A percentile compares a stretch with the other conserved stretches of the same genome.
Conservation (phyloP, 257 asterid species). For the Mentha longifolia region DNA sequence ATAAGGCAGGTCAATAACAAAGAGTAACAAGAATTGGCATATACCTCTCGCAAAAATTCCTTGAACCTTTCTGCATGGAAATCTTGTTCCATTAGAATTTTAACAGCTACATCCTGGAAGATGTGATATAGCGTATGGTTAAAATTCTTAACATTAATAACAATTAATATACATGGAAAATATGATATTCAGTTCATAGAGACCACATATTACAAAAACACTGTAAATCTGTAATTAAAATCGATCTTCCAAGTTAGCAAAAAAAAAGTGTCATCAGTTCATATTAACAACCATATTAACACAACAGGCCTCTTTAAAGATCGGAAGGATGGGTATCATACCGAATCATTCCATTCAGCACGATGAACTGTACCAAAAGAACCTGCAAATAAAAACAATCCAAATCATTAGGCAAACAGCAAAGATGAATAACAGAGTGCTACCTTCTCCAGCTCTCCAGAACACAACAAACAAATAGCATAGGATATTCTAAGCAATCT, state of each 20-base stretch:
- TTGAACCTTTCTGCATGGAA: conserved; percentile 64
- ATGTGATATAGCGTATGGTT: conserved; percentile 30
- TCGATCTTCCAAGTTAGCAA: conserved; percentile 5
- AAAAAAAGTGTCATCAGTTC: conserved; percentile 23
- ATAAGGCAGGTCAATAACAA: background rate
- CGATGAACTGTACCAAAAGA: conserved; percentile 93
- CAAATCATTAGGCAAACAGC: conserved; percentile 33
- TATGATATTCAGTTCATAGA: conserved; percentile 19
- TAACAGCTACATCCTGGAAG: conserved; percentile 93
- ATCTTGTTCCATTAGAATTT: conserved; percentile 92
- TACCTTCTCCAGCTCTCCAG: background rate
- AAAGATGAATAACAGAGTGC: conserved; percentile 12
- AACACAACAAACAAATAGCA: conserved; percentile 14
- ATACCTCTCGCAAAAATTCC: conserved; percentile 85
- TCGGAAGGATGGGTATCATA: conserved; percentile 49
- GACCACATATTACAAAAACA: conserved; percentile 9
- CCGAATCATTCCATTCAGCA: conserved; percentile 93
- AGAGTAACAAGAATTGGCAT: conserved; percentile 25
- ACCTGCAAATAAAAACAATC: conserved; percentile 53
- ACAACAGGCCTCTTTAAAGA: conserved; percentile 20
- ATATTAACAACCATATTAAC: conserved; percentile 22
- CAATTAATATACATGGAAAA: conserved; percentile 1
- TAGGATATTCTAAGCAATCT: conserved; percentile 20
- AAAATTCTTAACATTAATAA: conserved; percentile 18
- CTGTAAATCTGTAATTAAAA: conserved; percentile 7